Conservation (phyloP, 345 rosid species). For the Physaria fendleri region DNA sequence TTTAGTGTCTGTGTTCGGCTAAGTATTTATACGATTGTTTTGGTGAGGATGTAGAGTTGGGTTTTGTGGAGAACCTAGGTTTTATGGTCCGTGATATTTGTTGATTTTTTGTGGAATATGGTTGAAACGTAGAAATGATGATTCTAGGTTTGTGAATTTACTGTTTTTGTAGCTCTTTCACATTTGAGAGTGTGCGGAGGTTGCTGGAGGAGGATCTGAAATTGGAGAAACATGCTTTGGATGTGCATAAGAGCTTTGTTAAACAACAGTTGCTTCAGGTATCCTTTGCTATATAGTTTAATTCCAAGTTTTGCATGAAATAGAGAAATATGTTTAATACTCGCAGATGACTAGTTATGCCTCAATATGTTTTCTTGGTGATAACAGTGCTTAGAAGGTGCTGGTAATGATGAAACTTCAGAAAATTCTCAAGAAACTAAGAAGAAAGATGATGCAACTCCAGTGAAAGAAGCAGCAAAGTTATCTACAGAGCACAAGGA, state of each 20-base stretch:
- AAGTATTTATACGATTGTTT: neutral
- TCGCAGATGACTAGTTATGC: neutral
- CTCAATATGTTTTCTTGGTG: neutral
- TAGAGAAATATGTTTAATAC: neutral
- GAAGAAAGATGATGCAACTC: slow-evolving; percentile 30
- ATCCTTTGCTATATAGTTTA: neutral
- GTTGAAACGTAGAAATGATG: neutral
- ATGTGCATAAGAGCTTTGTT: slow-evolving; percentile 70
- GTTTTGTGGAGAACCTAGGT: neutral
- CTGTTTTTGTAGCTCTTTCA: slow-evolving; percentile 52
- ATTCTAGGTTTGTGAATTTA: neutral
- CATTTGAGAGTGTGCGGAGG: slow-evolving; percentile 78
- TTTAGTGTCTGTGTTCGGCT: neutral
- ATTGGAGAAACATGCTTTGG: slow-evolving; percentile 58
- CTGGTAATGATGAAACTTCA: slow-evolving; percentile 36
- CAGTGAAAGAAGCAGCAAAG: slow-evolving; percentile 29
- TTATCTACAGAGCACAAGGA: slow-evolving; percentile 34
- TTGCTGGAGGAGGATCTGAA: slow-evolving; percentile 80
- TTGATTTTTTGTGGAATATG: neutral
- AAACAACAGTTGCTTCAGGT: slow-evolving; percentile 43
- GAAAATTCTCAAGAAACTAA: slow-evolving; percentile 39
- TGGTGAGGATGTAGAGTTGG: neutral
- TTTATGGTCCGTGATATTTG: neutral
- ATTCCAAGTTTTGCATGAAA: neutral
- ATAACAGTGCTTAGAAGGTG: slow-evolving; percentile 36